These are phyloP conservation scores for Emergomyces africanus DNA, from an alignment of 2,329 filamentous ascomycete genomes.

Conservation along the genomic window DNA sequence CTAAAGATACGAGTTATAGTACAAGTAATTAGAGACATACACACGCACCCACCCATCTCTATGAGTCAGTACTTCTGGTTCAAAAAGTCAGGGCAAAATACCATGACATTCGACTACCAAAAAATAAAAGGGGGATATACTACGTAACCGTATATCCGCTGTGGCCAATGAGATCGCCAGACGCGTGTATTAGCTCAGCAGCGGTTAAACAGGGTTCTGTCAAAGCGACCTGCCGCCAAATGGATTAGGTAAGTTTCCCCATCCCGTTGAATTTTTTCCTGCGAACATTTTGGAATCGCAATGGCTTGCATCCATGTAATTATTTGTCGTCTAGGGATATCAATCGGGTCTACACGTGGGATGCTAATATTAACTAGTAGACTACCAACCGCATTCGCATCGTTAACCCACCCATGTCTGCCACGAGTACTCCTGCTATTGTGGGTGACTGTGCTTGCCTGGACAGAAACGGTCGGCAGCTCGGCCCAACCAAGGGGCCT, in stretches of 20 bases:
- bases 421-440: slow-evolving; percentile 47
- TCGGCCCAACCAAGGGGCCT: slow-evolving; percentile 14
- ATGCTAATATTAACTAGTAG: slow-evolving; percentile 26
- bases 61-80: neutral
- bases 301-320: slow-evolving; percentile 29
- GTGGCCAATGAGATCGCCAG: neutral
- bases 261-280: too few species aligned
- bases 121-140: too few species aligned
- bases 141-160: neutral
- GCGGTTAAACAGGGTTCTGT: neutral
- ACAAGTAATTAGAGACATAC: neutral
- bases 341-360: slow-evolving; percentile 1
- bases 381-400: slow-evolving; percentile 47
- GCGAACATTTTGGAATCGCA: slow-evolving; percentile 44
- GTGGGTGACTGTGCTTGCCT: slow-evolving; percentile 46
- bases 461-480: neutral
- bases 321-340: neutral
- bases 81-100: neutral
- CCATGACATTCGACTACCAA: neutral
- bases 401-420: slow-evolving; percentile 37
- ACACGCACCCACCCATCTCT: too few species aligned
- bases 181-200: neutral
- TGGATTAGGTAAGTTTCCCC: too few species aligned
- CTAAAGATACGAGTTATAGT: neutral
- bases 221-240: too few species aligned